Evolutionary conservation across 108 stramenopile species (phyloP).

Genomic region (Nitzschia sp.): DNA sequence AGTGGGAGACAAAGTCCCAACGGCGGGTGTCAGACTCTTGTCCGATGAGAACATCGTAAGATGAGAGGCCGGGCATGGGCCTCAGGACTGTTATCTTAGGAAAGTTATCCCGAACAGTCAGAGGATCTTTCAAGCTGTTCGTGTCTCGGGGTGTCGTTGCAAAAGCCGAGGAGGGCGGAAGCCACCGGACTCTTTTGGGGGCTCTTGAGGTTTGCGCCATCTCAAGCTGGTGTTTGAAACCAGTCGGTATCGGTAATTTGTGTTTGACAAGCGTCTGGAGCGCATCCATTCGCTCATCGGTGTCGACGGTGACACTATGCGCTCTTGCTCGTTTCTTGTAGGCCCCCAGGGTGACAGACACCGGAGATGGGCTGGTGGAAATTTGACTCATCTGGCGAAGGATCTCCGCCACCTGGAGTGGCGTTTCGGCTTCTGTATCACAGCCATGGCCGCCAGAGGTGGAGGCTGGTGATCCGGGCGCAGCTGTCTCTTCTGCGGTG

Average conservation of each 20-base stretch:
- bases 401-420: constrained; percentile 9
- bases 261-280: too few species aligned
- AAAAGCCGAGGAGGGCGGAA: not conserved
- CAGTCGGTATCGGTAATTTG: too few species aligned
- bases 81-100: not conserved
- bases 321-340: too few species aligned
- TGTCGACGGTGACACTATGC: too few species aligned
- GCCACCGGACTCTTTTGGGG: not conserved
- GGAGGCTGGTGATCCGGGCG: not conserved
- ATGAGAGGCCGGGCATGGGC: not conserved
- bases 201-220: too few species aligned
- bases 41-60: constrained; percentile 16
- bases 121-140: too few species aligned
- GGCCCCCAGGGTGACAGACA: too few species aligned
- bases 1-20: constrained; percentile 12
- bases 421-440: not conserved
- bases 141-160: not conserved
- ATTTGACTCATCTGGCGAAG: constrained; percentile 4
- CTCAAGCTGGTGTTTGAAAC: too few species aligned
- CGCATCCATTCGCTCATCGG: too few species aligned
- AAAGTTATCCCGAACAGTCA: not conserved
- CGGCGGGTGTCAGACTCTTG: too few species aligned
- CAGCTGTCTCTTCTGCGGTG: not conserved
- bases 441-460: not conserved
- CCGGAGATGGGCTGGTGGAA: too few species aligned